Evolutionary conservation across 2,329 filamentous ascomycete genomes (phyloP).

Genomic region (Clarireedia monteithiana): DNA sequence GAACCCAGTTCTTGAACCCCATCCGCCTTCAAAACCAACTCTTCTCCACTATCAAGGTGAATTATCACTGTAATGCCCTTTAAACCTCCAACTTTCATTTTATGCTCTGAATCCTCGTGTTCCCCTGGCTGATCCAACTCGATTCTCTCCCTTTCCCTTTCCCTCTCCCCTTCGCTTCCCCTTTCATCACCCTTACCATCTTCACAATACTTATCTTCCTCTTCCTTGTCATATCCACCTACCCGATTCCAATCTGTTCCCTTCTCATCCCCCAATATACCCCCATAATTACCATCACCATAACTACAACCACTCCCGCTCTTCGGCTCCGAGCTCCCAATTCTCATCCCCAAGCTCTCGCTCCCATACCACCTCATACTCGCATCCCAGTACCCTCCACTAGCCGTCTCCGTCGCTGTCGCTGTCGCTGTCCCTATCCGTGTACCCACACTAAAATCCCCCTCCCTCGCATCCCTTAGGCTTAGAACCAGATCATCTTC

Average conservation of each 20-base stretch:
- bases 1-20: neutral
- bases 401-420: neutral
- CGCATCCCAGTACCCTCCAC: neutral
- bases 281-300: neutral
- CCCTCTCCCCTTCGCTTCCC: neutral
- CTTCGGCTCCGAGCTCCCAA: neutral
- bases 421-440: neutral
- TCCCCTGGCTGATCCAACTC: neutral
- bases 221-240: neutral
- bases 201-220: neutral
- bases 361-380: neutral
- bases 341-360: neutral
- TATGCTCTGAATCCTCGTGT: neutral
- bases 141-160: neutral
- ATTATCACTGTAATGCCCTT: conserved; percentile 21
- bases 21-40: conserved; percentile 19
- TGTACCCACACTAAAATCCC: neutral
- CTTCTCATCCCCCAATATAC: neutral
- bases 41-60: conserved; percentile 17
- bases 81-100: conserved; percentile 3
- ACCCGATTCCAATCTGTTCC: neutral
- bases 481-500: neutral
- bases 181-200: neutral
- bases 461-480: neutral
- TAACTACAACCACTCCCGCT: neutral